Base-by-base conservation (phyloP, 306 rosid species). In the Aeschynomene evenia region DNA sequence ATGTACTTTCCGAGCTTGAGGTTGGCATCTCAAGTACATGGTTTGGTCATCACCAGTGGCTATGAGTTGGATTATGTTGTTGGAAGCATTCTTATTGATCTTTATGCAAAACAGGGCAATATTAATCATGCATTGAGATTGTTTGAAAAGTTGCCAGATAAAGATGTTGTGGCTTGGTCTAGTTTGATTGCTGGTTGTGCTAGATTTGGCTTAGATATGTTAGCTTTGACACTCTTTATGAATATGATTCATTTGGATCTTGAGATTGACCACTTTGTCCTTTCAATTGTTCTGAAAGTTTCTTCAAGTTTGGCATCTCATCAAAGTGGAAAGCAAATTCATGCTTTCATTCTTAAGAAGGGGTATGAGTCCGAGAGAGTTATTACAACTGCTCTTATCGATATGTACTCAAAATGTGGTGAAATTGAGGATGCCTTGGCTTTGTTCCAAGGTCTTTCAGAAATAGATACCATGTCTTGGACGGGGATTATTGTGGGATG, bases 401-500 rank as follows among this genome's bases (percentile, higher is more conserved):
- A 88, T 63, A 82, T 88, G 91, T 86, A 90, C 77, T 78, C 93
- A 75, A 92, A 90, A 80, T 88, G 98, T 70, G 98, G 98, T 77
- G 88, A 85, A 43, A 92, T 88, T 56, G 79, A 88, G 33, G 85
- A 86, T 71, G 93, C 84, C 55, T 79, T 92, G 54, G 74, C 79
- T 50, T 64, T 92, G 81, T 88, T 92, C 79, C 33, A n/a, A 29
- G 65, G 75, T 60, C 64, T 66, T 36, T 80, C 72, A 19, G 84
- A 90, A 76, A 73, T 72, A 4, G 98, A 92, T 77, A 76, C 76
- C 3, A 71, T 86, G 58, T 83, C 91, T 85, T 92, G 98, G 96
- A 92, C 96, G 0, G 93, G 93, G 77, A 86, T 90, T 65, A 90
- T 92, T 73, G 91, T 90, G 54, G 98, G 98, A 51, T 88, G 96